Evolutionary conservation across 2,329 filamentous ascomycete genomes (phyloP), one percentile per base, ranked within the genome.

Genomic region (Madurella mycetomatis): DNA sequence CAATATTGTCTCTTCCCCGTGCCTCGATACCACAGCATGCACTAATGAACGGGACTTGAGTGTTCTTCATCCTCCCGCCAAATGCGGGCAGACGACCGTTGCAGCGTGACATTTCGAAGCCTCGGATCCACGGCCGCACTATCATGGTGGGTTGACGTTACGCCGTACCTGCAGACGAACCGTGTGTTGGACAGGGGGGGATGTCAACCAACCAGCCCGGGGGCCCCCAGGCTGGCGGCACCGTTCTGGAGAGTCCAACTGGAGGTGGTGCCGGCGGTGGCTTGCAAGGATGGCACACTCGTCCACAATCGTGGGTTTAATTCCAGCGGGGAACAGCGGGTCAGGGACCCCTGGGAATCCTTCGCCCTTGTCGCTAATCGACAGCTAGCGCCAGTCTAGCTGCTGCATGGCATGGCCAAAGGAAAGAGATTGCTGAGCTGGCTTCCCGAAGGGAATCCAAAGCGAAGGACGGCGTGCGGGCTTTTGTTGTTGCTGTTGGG

Each of bases 251-350:
- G 13, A 53, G 50, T 45, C 60, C 61, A 63, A 64, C 61, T 59
- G 61, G 60, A 64, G 61, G 51, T 48, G 49, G 51, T 61, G 55
- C 60, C 58, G 62, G 57, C 25, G 49, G 44, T 51, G 48, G 50
- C 54, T 49, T 58, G 56, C 60, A 60, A 57, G 58, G 58, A 45
- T 56, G n/a, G 13, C 19, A 47, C 17, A 51, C 49, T 51, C 53
- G 50, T 16, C 58, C 57, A 49, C 51, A 53, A 45, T 49, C 42
- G 50, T 57, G 55, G 62, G 37, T 51, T 42, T 15, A 25, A 25
- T 25, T 25, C 25, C 25, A 25, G 25, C 25, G 25, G 25, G 25
- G 25, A 25, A 25, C 25, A 25, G 25, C 25, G 25, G 25, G 25
- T 25, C 25, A 7, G 7, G 25, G 25, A 25, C 25, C 25, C 25